Percentiles rank a stretch among this genome's conserved stretches.
phyloP scores from a whole-genome alignment of 1,284 basidiomycete genomes.

The Ustilago loliicola region DNA sequence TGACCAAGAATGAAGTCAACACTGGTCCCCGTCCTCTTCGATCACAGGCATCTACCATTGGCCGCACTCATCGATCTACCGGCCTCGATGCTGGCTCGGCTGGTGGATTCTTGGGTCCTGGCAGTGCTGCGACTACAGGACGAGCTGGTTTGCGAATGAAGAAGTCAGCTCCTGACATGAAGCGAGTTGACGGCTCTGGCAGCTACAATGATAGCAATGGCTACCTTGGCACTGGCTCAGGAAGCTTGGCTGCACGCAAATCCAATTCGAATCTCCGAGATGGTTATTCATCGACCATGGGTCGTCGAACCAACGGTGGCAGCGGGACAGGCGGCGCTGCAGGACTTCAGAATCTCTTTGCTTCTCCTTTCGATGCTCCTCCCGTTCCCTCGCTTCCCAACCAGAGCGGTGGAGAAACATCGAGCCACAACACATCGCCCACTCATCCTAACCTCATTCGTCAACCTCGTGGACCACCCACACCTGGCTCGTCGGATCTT shows the following conservation, averaged over 20 bases:
- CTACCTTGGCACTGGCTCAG: conserved; percentile 22
- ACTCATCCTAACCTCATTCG: conserved; percentile 46
- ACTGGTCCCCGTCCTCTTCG: conserved; percentile 49
- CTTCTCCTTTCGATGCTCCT: conserved; percentile 61
- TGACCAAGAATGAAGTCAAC: conserved; percentile 72
- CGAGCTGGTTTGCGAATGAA: conserved; percentile 60
- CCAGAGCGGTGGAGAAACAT: conserved; percentile 18
- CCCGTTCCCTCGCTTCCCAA: conserved; percentile 51
- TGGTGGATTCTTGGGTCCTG: conserved; percentile 49
- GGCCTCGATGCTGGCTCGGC: conserved; percentile 22
- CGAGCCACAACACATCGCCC: conserved; percentile 27
- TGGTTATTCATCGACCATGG: conserved; percentile 55
- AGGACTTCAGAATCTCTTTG: conserved; percentile 60
- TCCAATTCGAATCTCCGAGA: conserved; percentile 62
- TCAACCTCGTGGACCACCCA: conserved; percentile 59
- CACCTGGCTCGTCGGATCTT: conserved; percentile 38
- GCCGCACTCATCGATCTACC: conserved; percentile 47
- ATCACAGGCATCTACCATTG: conserved; percentile 61
- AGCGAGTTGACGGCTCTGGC: conserved; percentile 39
- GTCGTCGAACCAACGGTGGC: conserved; percentile 69
- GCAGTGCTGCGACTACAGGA: conserved; percentile 56
- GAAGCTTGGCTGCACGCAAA: conserved; percentile 41
- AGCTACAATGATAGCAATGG: conserved; percentile 22
- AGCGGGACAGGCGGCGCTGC: conserved; percentile 53
- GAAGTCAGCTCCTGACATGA: conserved; percentile 69